A percentile compares a stretch with the other conserved stretches of the same genome.
Evolutionary conservation across 2,329 filamentous ascomycete species (phyloP).

Genomic region (Aspergillus glaucus): DNA sequence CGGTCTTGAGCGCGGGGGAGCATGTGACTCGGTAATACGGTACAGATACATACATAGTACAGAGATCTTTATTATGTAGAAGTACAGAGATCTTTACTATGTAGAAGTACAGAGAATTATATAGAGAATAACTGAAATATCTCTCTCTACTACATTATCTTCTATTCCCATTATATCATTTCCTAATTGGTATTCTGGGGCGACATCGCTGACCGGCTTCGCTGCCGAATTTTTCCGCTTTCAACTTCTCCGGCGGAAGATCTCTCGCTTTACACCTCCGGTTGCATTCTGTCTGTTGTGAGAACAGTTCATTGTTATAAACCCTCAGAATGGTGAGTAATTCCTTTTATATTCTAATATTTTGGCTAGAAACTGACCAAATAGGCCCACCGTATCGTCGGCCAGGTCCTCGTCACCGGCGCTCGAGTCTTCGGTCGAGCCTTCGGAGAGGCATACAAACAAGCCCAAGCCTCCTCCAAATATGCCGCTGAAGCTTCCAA

Average conservation of each 20-base stretch:
- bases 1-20: too few species aligned
- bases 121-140: background rate
- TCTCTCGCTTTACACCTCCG: constrained; percentile 10
- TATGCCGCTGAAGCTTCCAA: constrained; percentile 70
- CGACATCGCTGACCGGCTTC: background rate
- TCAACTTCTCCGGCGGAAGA: background rate
- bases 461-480: constrained; percentile 79
- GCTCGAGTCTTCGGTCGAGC: constrained; percentile 86
- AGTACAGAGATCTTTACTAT: too few species aligned
- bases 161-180: background rate
- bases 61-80: too few species aligned
- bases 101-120: too few species aligned
- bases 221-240: constrained; percentile 16
- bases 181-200: background rate
- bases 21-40: constrained; percentile 9
- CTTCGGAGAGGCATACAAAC: constrained; percentile 89
- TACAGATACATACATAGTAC: too few species aligned
- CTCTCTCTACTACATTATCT: background rate
- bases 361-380: constrained; percentile 1
- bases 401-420: constrained; percentile 86
- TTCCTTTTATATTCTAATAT: background rate
- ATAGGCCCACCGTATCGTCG: constrained; percentile 90
- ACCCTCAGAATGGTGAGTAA: constrained; percentile 1
- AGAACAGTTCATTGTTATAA: background rate
- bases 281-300: constrained; percentile 4